Evolutionary conservation across 2,329 filamentous ascomycete genomes (phyloP).

Genomic region (Aspergillus piperis): DNA sequence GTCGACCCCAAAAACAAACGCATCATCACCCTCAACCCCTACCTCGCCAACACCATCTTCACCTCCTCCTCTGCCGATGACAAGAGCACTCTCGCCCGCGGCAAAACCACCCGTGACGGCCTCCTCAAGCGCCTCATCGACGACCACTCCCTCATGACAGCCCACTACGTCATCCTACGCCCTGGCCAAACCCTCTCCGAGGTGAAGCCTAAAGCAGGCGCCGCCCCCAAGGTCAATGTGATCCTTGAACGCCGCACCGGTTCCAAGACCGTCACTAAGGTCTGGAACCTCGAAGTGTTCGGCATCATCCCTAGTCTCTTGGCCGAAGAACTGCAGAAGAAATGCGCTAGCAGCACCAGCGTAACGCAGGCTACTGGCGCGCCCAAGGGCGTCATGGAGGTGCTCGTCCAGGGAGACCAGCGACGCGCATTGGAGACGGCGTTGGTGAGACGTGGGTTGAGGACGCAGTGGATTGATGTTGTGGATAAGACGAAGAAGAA

Average conservation of each 20-base stretch:
- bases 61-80: slow-evolving; percentile 56
- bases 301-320: slow-evolving; percentile 61
- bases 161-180: slow-evolving; percentile 59
- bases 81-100: slow-evolving; percentile 58
- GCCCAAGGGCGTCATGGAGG: slow-evolving; percentile 65
- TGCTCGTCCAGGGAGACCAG: slow-evolving; percentile 69
- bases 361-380: slow-evolving; percentile 64
- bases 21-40: slow-evolving; percentile 62
- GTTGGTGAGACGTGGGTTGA: slow-evolving; percentile 60
- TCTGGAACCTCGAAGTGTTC: slow-evolving; percentile 63
- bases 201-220: slow-evolving; percentile 63
- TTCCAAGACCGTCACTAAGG: slow-evolving; percentile 66
- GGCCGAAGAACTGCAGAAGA: slow-evolving; percentile 67
- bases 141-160: slow-evolving; percentile 50
- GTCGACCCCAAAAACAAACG: slow-evolving; percentile 61
- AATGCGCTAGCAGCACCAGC: slow-evolving; percentile 68
- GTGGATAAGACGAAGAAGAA: slow-evolving; percentile 69
- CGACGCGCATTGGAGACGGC: slow-evolving; percentile 61
- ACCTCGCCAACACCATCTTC: slow-evolving; percentile 64
- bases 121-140: slow-evolving; percentile 61
- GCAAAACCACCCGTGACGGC: slow-evolving; percentile 60
- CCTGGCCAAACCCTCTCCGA: slow-evolving; percentile 40
- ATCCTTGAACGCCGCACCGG: slow-evolving; percentile 65
- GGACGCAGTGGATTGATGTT: slow-evolving; percentile 62
- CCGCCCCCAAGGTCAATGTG: slow-evolving; percentile 61